phyloP scores from a whole-genome alignment of 371 early-diverging fungal species.

The Saksenaea vasiformis region DNA sequence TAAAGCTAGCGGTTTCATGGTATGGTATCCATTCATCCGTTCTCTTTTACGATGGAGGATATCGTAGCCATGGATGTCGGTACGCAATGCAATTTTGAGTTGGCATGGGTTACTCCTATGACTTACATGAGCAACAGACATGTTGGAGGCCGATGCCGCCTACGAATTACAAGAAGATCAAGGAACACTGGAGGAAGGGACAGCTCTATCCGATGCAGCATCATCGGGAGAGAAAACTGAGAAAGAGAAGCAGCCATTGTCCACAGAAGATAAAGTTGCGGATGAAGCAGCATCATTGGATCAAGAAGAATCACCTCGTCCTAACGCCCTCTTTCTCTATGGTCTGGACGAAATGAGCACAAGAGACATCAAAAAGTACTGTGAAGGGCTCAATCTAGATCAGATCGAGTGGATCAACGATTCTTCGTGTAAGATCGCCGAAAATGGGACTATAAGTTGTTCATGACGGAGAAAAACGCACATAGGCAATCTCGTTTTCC shows the following conservation, averaged over 20 bases:
- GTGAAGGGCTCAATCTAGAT: constrained; percentile 35
- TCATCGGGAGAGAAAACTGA: neutral
- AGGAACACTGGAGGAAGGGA: neutral
- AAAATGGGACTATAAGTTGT: neutral
- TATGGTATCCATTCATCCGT: too few species aligned
- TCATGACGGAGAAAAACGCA: neutral
- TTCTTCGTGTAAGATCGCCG: constrained; percentile 43
- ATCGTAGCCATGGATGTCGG: constrained; percentile 14
- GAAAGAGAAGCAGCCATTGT: neutral
- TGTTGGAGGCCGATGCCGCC: constrained; percentile 1
- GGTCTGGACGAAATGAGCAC: constrained; percentile 63
- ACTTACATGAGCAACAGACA: neutral
- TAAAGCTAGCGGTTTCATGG: too few species aligned
- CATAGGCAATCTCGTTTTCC: constrained; percentile 39
- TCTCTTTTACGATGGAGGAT: neutral
- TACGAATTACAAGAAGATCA: neutral
- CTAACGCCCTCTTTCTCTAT: constrained; percentile 43
- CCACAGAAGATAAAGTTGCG: neutral
- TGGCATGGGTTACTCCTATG: neutral
- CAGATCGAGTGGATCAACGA: constrained; percentile 66
- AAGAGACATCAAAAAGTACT: constrained; percentile 50
- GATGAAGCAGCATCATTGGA: neutral
- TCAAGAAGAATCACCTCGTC: constrained; percentile 10
- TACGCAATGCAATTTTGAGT: constrained; percentile 3
- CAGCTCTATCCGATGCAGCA: neutral